Evolutionary conservation across 768 basidiomycete species (phyloP).

Genomic region (Mycena filopes): DNA sequence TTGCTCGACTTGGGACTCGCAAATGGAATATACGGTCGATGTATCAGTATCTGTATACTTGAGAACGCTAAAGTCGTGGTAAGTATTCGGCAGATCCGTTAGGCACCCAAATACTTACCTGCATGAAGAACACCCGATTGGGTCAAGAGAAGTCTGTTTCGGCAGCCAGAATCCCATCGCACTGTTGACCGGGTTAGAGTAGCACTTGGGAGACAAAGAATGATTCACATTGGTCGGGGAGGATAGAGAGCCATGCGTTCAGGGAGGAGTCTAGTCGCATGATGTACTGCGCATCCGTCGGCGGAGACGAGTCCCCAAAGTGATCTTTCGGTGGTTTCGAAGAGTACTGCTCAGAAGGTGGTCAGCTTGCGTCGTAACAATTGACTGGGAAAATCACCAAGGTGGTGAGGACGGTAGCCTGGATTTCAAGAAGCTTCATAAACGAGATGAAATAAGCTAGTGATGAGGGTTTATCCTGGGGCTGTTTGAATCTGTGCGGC

Average conservation of each 20-base stretch:
- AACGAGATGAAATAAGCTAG: constrained; percentile 56
- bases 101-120: neutral
- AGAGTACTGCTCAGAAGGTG: constrained; percentile 71
- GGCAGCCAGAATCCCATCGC: constrained; percentile 41
- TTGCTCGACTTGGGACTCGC: constrained; percentile 41
- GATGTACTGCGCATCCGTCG: constrained; percentile 64
- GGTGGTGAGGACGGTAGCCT: constrained; percentile 60
- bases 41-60: constrained; percentile 61
- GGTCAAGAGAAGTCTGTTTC: constrained; percentile 28
- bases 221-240: too few species aligned
- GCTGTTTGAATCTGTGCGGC: constrained; percentile 62
- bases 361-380: too few species aligned
- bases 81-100: neutral
- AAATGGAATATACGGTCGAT: constrained; percentile 75
- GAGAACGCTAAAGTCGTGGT: constrained; percentile 26
- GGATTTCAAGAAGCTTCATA: constrained; percentile 61
- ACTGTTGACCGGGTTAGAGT: too few species aligned
- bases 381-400: too few species aligned
- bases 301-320: constrained; percentile 31
- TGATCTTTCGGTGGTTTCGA: constrained; percentile 50
- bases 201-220: too few species aligned
- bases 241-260: constrained; percentile 74
- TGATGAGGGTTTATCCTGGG: constrained; percentile 56
- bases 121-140: constrained; percentile 36
- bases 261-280: too few species aligned